Base-by-base conservation (phyloP, 768 basidiomycete genomes). In the Cubamyces sp. region DNA sequence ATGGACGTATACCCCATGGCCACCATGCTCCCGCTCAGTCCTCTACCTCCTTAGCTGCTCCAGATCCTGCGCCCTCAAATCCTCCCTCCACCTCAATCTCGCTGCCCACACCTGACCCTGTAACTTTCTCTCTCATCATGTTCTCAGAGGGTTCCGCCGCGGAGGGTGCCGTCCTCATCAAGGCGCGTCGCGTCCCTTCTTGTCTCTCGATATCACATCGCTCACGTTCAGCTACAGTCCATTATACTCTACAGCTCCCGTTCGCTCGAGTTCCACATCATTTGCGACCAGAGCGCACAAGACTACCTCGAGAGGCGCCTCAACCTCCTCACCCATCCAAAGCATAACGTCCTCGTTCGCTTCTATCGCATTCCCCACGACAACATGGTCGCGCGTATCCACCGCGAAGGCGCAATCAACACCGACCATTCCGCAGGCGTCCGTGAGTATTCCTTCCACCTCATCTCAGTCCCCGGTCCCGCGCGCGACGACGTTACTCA, bases 351-450 rank as follows among this genome's bases (percentile, higher is more conserved):
- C 56, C 68, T 70, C 26, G 74, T 84, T 2, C 74, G 74, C 28
- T 83, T 80, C 64, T 79, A 82, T 52, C 74, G 73, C 21, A 74
- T 78, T 2, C 69, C 78, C 12, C 73, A 71, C 71, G 73, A 80
- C 54, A 70, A 66, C 49, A 82, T 83, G 78, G 54, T 71, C 23
- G 78, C 76, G 52, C 77, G 81, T 45, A 70, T 82, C 15, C 71
- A 77, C 6, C 76, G 82, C 21, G 82, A 82, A 67, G 81, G 81
- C 28, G 71, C 76, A 0, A 77, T 83, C 45, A 65, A 67, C 28
- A 77, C 79, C 5, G 80, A 80, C 54, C 82, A 83, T 64, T 76
- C 79, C 26, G 79, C 82, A 54, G 82, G 82, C 40, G 69, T 77
- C 53, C 76, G 81, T 83, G 64, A 65, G 82, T 81, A 1, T 4